Evolutionary conservation across 2,329 filamentous ascomycete species (phyloP), one percentile per base, ranked within the genome.

Genomic region (Trichoderma sp.): DNA sequence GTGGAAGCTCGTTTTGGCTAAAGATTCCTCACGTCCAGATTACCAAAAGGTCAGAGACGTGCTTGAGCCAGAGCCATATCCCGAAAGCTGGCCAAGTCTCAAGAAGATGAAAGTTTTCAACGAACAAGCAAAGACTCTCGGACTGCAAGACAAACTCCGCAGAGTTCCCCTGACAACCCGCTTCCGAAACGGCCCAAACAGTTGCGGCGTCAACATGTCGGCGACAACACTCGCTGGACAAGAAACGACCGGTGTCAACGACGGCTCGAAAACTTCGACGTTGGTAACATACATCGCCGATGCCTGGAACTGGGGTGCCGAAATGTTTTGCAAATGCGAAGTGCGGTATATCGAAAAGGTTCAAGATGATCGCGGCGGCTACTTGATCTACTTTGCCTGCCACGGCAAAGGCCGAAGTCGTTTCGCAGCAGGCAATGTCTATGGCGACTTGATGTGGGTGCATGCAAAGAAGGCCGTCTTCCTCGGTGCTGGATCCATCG

Each of bases 281-380:
- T 81, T 89, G 1, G 87, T 90, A 47, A 92, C 89, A 0, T 92
- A 92, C 73, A 79, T 92, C 8, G 84, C 87, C 8, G 89, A 92
- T 76, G 89, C 90, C 1, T 91, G 89, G 89, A 90, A 91, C 73
- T 90, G 88, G 88, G 90, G 89, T 10, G 88, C 89, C 14, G 89
- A 92, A 74, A 87, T 92, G 77, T 92, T 92, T 71, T 92, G 89
- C 77, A 85, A 89, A 73, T 89, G 88, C 70, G 88, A 92, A 76
- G 89, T 91, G 2, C 82, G 87, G 56, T 86, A 90, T 73, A 81
- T 92, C 62, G 83, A 86, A 68, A 85, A 88, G 75, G 83, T 83
- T 53, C 81, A 80, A 1, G 75, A 77, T 14, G 58, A 37, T 0
- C 78, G 79, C 14, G 69, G 84, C 16, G 89, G 89, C 1, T 91